Base-by-base conservation (phyloP, 805 yeast species). In the Cyberlindnera amylophila region DNA sequence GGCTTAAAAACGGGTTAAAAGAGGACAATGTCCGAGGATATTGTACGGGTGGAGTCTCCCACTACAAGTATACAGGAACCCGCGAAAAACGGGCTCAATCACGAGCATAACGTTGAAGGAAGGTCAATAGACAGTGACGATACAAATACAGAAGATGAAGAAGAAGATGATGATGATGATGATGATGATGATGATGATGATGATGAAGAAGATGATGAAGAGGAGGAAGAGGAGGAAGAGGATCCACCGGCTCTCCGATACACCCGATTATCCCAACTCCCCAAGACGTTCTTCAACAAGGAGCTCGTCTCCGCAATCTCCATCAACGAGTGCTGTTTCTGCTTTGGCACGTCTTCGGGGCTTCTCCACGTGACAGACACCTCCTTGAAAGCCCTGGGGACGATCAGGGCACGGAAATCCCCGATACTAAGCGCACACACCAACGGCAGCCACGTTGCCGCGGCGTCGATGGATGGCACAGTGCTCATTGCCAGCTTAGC, bases 401-500 rank as follows among this genome's bases (percentile, higher is more conserved):
- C 96, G 0, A 74, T 86, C 46, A 77, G 87, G 52, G 89, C 91
- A 1, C 96, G 95, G 55, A 71, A 86, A 36, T 89, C 97, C 0
- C 87, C 96, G 0, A 76, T 93, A 2, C 34, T 49, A 11, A 77
- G 87, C 0, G 70, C 88, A 0, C 77, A 81, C 41, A 72, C 84
- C 2, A 95, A 87, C 55, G 93, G 95, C 0, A 63, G 63, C 8
- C 79, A 73, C 54, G 78, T 93, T 46, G 95, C 93, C 0, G 81
- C 95, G 0, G 96, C 90, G 0, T 88, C 97, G 0, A 82, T 91
- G 69, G 99, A 93, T 59, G 99, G 99, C 0, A 85, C 96, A 0
- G 84, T 91, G 0, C 88, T 88, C 2, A 75, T 88, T 4, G 93
- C 96, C 0, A 75, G 89, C 2, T 66, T 86, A 1, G 32, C 34